These are phyloP conservation scores for Phialophora expanda DNA, from an alignment of 2,329 filamentous ascomycete genomes.

Conservation along the genomic window DNA sequence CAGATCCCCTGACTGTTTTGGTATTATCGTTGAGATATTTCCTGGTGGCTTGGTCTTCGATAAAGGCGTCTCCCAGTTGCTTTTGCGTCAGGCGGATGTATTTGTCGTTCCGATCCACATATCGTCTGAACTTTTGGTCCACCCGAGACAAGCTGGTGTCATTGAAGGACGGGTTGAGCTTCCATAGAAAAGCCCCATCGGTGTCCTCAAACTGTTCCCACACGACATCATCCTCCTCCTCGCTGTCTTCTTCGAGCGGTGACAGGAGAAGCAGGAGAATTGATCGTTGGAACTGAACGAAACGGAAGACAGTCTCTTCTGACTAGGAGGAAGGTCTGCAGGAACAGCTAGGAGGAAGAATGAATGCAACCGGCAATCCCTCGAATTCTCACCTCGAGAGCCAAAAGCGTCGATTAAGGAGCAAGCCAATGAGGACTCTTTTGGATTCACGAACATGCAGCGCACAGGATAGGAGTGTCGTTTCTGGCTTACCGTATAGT, in stretches of 20 bases:
- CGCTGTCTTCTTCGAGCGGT: background rate
- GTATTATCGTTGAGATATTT: background rate
- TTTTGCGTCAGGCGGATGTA: background rate
- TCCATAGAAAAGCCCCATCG: background rate
- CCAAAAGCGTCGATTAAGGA: background rate
- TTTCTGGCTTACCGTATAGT: background rate
- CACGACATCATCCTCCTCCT: background rate
- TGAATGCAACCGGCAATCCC: background rate
- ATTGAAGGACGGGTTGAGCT: background rate
- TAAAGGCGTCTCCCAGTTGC: background rate
- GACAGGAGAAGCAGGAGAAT: background rate
- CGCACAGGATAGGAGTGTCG: background rate
- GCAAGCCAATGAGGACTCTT: background rate
- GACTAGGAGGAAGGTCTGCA: background rate
- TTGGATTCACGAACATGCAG: background rate
- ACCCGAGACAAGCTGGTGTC: background rate
- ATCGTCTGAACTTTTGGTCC: background rate
- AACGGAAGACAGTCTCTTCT: background rate
- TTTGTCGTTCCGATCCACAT: background rate
- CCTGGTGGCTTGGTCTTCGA: no score
- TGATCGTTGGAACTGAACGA: background rate
- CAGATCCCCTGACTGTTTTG: background rate
- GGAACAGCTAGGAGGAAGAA: background rate
- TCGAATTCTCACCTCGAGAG: background rate
- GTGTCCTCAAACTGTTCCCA: background rate